Evolutionary conservation across 2,329 filamentous ascomycete species (phyloP), one percentile per base, ranked within the genome.

Genomic region (Aspergillus caelatus): DNA sequence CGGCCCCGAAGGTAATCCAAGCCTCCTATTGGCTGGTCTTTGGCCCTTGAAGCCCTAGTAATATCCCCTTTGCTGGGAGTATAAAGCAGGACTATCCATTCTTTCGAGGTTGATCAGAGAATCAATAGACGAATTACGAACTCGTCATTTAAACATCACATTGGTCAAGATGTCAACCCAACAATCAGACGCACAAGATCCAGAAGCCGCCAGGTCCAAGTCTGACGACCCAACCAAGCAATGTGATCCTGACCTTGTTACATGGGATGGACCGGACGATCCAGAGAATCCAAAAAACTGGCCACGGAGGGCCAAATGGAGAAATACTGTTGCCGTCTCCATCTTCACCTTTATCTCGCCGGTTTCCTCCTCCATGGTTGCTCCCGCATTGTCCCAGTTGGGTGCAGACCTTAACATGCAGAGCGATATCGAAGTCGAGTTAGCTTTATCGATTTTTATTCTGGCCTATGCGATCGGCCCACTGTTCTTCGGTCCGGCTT

Each of bases 311-410:
- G 82, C 80, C 70, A 89, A 88, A 74, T 89, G 86, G 88, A 74
- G 75, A 1, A 82, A 82, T 26, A 83, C 85, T 1, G 77, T 85
- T 45, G 77, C 86, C 58, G 77, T 88, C 34, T 83, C 86, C 0
- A 76, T 80, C 50, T 88, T 88, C 71, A 86, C 85, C 6, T 82
- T 89, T 67, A 84, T 89, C 63, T 86, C 86, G 4, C 86, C 88
- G 0, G 85, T 90, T 32, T 86, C 87, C 2, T 88, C 85, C 6
- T 85, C 85, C 43, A 89, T 89, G 82, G 70, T 85, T 1, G 81
- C 84, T 0, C 84, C 84, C 0, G 83, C 80, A 0, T 68, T 90
- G 50, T 71, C 73, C 11, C 72, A 78, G 2, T 85, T 90, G 50
- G 79, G 81, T 19, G 66, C 69, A 2, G 85, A 88, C 36, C 79